These are phyloP conservation scores for Akebia trifoliata DNA, from an alignment of 164 flowering plant genomes.

Conservation along the genomic window DNA sequence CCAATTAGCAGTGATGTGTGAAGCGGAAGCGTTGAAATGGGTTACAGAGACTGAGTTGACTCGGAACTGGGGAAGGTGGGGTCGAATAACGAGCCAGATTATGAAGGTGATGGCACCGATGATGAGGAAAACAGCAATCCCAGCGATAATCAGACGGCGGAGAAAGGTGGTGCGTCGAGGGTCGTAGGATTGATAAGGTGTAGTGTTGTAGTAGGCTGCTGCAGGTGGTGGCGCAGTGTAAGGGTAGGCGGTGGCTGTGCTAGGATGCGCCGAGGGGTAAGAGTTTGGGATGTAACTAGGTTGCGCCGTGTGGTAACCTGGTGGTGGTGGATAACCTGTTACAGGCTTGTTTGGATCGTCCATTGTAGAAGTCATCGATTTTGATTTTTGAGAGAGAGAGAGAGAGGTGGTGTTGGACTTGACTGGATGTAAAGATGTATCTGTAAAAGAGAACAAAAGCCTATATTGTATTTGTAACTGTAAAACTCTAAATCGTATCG, in stretches of 20 bases:
- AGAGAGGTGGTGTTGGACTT: no score
- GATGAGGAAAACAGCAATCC: constrained; percentile 12
- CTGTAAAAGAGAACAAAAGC: no score
- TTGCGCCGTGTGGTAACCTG: no score
- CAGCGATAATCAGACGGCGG: constrained; percentile 12
- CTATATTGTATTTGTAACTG: no score
- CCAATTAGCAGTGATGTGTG: constrained; percentile 32
- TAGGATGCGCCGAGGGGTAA: constrained; percentile 3
- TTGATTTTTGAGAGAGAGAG: no score
- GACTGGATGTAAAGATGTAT: no score
- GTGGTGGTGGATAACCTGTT: constrained; percentile 13
- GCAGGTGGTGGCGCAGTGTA: constrained; percentile 6
- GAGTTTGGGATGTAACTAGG: neutral
- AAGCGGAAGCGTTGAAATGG: constrained; percentile 23
- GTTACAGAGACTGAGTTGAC: constrained; percentile 37
- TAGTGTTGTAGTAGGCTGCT: neutral
- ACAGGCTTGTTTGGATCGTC: constrained; percentile 10
- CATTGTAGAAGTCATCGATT: no score
- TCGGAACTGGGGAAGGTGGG: constrained; percentile 48
- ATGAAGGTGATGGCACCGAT: no score
- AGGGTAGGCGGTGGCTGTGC: constrained; percentile 7
- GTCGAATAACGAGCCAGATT: constrained; percentile 50
- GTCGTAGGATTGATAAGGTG: neutral
- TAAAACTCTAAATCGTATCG: no score
- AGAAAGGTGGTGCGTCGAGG: constrained; percentile 4